Conservation (phyloP, 202 grass and related monocot genomes). For the Carex sylvatica region DNA sequence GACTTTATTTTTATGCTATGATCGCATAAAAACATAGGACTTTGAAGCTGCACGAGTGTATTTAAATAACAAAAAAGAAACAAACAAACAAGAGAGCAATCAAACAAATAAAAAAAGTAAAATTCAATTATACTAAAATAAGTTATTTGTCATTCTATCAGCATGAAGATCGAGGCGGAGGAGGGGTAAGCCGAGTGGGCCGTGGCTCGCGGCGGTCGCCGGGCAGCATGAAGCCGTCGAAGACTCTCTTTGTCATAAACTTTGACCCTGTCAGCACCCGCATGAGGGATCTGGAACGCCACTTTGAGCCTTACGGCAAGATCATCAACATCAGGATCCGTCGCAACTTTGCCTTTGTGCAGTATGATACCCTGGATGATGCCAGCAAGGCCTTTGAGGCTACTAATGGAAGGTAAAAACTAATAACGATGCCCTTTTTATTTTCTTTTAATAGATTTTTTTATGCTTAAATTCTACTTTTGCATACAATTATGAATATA, state of each 20-base stretch:
- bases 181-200: constrained; percentile 39
- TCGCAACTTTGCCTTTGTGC: constrained; percentile 94
- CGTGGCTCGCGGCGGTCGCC: constrained; percentile 73
- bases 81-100: too few species aligned
- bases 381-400: constrained; percentile 84
- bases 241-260: constrained; percentile 98
- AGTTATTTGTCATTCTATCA: constrained; percentile 14
- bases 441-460: not conserved
- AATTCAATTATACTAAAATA: constrained; percentile 5
- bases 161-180: constrained; percentile 64
- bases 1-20: not conserved
- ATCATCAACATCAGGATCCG: constrained; percentile 79
- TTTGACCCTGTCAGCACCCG: constrained; percentile 94
- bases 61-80: too few species aligned
- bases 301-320: constrained; percentile 94
- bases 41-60: not conserved
- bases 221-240: constrained; percentile 61
- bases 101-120: too few species aligned
- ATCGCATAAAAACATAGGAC: not conserved
- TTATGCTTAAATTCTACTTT: not conserved
- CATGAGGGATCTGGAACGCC: constrained; percentile 80
- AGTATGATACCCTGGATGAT: constrained; percentile 88
- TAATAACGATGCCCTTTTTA: not conserved
- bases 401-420: constrained; percentile 64
- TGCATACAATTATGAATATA: not conserved